phyloP scores from a whole-genome alignment of 345 rosid species.

The Murraya paniculata region DNA sequence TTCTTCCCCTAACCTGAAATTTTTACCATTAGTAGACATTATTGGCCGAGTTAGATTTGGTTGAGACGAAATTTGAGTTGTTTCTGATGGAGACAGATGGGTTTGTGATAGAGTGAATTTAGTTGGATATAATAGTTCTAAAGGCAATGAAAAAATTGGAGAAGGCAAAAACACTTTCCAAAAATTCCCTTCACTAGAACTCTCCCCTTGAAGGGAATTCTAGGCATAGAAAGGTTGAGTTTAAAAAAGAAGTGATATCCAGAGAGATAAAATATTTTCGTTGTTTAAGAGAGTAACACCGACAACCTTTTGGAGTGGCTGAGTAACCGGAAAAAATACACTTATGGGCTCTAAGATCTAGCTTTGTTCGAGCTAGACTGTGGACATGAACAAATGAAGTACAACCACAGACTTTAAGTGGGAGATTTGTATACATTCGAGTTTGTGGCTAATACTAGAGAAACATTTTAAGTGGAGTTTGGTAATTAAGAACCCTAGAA shows the following conservation, averaged over 20 bases:
- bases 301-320: neutral
- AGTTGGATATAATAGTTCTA: no score
- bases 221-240: neutral
- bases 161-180: no score
- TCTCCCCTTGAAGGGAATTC: neutral
- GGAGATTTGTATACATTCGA: rapidly evolving
- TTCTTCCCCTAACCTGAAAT: no score
- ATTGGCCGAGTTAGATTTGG: no score
- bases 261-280: neutral
- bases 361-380: no score
- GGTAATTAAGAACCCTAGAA: neutral
- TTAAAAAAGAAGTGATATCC: neutral
- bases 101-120: no score
- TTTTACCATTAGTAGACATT: no score
- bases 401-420: neutral
- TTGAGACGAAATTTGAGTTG: no score
- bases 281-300: neutral
- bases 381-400: neutral
- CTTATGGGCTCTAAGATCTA: neutral
- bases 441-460: neutral
- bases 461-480: neutral
- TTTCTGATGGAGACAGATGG: no score
- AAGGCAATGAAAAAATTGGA: no score
- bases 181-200: no score
- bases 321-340: neutral